Conservation (phyloP, 139 green algal species). For the Chlorella sp. region DNA sequence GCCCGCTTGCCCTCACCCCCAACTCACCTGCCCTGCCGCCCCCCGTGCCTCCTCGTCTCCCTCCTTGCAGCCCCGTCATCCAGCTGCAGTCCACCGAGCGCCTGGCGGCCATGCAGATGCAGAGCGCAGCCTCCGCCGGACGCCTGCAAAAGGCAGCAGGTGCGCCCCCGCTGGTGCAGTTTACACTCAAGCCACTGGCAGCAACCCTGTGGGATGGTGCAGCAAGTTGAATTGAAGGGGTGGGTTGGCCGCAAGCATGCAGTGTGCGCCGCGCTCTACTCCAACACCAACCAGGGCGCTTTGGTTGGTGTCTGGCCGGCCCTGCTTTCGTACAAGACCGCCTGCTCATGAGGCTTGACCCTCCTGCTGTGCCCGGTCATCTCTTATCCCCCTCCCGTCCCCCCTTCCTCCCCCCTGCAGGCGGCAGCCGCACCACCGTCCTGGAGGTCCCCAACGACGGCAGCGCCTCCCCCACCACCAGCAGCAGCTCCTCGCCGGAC, state of each 20-base stretch:
- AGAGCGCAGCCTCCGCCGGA: neutral
- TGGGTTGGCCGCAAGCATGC: too few species aligned
- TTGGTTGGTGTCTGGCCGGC: too few species aligned
- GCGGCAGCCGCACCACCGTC: constrained; percentile 9
- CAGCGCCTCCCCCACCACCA: constrained; percentile 6
- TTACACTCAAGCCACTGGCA: too few species aligned
- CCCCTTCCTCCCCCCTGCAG: neutral
- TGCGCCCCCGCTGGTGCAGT: neutral
- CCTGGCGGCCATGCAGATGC: neutral
- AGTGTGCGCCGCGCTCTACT: too few species aligned
- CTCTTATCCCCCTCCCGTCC: neutral
- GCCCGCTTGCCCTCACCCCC: neutral
- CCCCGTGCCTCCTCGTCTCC: neutral
- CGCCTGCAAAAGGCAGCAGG: neutral
- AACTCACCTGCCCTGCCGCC: neutral
- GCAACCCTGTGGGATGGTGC: too few species aligned
- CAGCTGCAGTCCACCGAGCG: neutral
- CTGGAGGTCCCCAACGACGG: neutral
- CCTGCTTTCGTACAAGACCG: too few species aligned
- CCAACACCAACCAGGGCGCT: neutral
- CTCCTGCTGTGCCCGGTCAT: neutral
- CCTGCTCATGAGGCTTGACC: neutral
- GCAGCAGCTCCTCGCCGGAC: neutral
- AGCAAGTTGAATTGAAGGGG: neutral
- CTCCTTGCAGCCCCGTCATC: constrained; percentile 12